Conservation (phyloP, 2,329 filamentous ascomycete species). For the Nothophaeocryptopus gaeumannii region DNA sequence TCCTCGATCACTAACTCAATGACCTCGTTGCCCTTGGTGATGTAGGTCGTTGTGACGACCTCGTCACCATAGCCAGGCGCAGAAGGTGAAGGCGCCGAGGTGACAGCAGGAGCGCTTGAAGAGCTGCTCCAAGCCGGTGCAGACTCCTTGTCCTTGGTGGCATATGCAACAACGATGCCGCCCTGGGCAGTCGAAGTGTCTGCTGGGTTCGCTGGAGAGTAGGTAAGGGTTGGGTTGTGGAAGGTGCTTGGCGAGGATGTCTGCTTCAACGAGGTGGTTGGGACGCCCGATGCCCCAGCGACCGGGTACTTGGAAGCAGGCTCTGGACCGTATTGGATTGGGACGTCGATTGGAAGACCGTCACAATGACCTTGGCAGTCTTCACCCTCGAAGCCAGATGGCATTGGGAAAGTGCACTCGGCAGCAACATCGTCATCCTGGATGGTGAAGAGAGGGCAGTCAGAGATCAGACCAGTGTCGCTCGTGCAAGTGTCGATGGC, state of each 20-base stretch:
- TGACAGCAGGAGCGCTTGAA: constrained; percentile 4
- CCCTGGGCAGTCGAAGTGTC: constrained; percentile 25
- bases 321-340: constrained; percentile 46
- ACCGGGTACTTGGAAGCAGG: constrained; percentile 39
- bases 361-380: constrained; percentile 56
- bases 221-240: constrained; percentile 18
- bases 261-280: constrained; percentile 18
- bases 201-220: constrained; percentile 26
- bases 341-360: constrained; percentile 65
- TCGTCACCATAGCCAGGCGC: constrained; percentile 30
- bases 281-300: constrained; percentile 22
- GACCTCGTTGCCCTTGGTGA: constrained; percentile 43
- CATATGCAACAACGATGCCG: constrained; percentile 23
- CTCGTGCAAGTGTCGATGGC: constrained; percentile 77
- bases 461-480: constrained; percentile 63
- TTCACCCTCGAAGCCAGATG: constrained; percentile 56
- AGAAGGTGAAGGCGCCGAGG: constrained; percentile 13
- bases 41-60: constrained; percentile 41
- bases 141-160: not conserved
- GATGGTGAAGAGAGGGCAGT: constrained; percentile 73
- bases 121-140: constrained; percentile 5
- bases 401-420: constrained; percentile 63
- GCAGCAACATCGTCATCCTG: constrained; percentile 55
- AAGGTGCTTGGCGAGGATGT: constrained; percentile 17
- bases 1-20: constrained; percentile 47